Evolutionary conservation across 768 basidiomycete species (phyloP).

Genomic region (Hortiboletus flavorubellus): DNA sequence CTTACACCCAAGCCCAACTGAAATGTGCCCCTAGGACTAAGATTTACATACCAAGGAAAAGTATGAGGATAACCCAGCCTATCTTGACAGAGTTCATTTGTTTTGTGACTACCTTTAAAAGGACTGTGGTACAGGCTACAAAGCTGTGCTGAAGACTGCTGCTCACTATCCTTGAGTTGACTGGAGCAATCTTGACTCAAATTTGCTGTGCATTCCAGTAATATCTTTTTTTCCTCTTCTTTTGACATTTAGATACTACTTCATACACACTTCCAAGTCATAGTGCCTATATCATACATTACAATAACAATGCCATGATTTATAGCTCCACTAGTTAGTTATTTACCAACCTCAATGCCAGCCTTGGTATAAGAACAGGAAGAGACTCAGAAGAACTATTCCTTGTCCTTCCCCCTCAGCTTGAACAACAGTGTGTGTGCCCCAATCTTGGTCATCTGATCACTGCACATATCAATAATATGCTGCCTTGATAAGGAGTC

Average conservation of each 20-base stretch:
- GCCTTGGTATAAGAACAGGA: too few relatives aligned
- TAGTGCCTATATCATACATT: neutral
- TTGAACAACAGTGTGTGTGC: too few relatives aligned
- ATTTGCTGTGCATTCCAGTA: neutral
- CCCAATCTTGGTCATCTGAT: too few relatives aligned
- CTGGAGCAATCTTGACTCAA: neutral
- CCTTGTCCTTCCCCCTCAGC: neutral
- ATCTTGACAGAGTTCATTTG: neutral
- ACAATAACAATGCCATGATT: too few relatives aligned
- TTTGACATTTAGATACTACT: neutral
- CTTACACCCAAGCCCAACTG: neutral
- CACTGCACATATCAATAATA: neutral
- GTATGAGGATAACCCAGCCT: neutral
- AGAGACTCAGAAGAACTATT: too few relatives aligned
- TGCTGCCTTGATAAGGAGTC: neutral
- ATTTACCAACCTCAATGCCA: too few relatives aligned
- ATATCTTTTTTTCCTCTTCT: too few relatives aligned
- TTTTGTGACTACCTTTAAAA: conserved; percentile 1
- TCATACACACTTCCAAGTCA: too few relatives aligned
- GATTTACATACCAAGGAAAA: conserved; percentile 1
- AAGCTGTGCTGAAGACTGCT: neutral
- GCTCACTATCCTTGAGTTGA: too few relatives aligned
- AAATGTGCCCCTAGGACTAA: neutral
- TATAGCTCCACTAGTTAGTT: too few relatives aligned
- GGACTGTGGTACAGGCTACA: neutral